Evolutionary conservation across 306 rosid species (phyloP).

Genomic region (Ziziphus jujuba): DNA sequence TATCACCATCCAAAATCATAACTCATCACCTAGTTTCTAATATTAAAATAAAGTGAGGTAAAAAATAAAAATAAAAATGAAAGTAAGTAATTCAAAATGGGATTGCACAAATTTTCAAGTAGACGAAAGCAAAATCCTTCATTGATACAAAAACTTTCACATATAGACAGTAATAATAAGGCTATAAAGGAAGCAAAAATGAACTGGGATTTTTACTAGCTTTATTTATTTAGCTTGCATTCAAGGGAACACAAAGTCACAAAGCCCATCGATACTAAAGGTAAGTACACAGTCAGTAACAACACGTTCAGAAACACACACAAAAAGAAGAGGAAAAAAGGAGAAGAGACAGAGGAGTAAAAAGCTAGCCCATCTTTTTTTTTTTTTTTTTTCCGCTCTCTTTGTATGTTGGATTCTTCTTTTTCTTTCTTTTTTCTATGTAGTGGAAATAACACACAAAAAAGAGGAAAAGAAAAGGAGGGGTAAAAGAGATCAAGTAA

Average conservation of each 20-base stretch:
- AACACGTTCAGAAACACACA: constrained; percentile 28
- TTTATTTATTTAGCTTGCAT: constrained; percentile 20
- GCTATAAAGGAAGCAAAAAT: constrained; percentile 11
- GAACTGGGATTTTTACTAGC: constrained; percentile 7
- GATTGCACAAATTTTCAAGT: constrained; percentile 24
- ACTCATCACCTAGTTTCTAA: background rate
- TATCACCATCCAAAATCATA: background rate
- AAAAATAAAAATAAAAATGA: background rate
- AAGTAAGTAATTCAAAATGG: background rate
- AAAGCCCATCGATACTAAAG: constrained; percentile 27
- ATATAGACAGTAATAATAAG: constrained; percentile 15
- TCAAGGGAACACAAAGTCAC: constrained; percentile 42
- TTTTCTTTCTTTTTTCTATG: background rate
- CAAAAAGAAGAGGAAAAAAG: background rate
- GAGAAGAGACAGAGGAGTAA: background rate
- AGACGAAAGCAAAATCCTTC: constrained; percentile 13
- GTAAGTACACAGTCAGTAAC: constrained; percentile 26
- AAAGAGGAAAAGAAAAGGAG: background rate
- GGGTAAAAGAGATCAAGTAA: constrained; percentile 5
- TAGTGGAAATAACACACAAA: background rate
- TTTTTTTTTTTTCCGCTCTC: constrained; percentile 12
- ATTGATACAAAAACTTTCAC: constrained; percentile 30
- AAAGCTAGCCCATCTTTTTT: constrained; percentile 1
- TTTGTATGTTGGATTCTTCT: constrained; percentile 14
- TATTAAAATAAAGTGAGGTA: background rate